Conservation (phyloP, 192 early-diverging fungal genomes). For the Podila verticillata region DNA sequence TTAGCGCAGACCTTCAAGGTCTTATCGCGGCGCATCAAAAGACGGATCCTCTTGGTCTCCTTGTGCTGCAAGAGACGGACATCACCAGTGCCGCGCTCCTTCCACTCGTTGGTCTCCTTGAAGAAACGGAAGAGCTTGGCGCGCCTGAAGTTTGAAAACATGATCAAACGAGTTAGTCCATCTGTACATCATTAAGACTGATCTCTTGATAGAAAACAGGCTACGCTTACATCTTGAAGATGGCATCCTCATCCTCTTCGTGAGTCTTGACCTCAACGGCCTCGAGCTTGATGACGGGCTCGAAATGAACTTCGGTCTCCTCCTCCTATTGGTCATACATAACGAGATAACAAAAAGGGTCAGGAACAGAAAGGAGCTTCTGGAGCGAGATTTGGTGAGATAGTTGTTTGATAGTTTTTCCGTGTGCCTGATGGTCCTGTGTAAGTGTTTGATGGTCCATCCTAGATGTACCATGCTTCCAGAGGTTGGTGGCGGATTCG, state of each 20-base stretch:
- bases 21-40: slow-evolving; percentile 99
- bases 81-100: slow-evolving; percentile 99
- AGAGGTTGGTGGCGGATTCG: too few species aligned
- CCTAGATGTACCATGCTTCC: too few species aligned
- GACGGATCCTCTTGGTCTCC: slow-evolving; percentile 85
- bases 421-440: too few species aligned
- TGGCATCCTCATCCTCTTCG: slow-evolving; percentile 93
- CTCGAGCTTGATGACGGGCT: slow-evolving; percentile 94
- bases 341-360: not conserved
- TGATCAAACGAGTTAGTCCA: too few species aligned
- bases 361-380: not conserved
- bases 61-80: slow-evolving; percentile 97
- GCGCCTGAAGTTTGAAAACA: slow-evolving; percentile 65
- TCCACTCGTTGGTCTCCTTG: slow-evolving; percentile 93
- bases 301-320: slow-evolving; percentile 94
- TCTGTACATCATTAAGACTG: not conserved
- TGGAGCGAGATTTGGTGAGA: not conserved
- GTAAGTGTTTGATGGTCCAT: too few species aligned
- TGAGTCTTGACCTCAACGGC: slow-evolving; percentile 93
- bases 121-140: slow-evolving; percentile 99
- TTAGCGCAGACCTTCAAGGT: slow-evolving; percentile 99
- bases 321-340: slow-evolving; percentile 59
- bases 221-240: slow-evolving; percentile 86
- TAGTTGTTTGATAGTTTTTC: too few species aligned
- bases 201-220: not conserved